Percentiles rank a stretch among this genome's conserved stretches.
These are phyloP conservation scores for Vitis vinifera DNA, from an alignment of 164 flowering plant species.

Conservation along the genomic window ASM3070453v1 NC_081805.1:27336501-27337000, in stretches of 20 bases:
- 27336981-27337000: constrained; percentile 2
- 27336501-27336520: too few species aligned
- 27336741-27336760: background rate
- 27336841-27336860: constrained; percentile 43
- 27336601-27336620: constrained; percentile 9
- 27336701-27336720: too few species aligned
- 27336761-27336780: background rate
- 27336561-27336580: constrained; percentile 1
- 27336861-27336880: constrained; percentile 8
- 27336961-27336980: background rate
- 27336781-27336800: background rate
- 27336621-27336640: background rate
- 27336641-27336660: constrained; percentile 3
- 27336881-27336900: too few species aligned
- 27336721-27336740: too few species aligned
- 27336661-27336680: constrained; percentile 16
- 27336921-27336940: constrained; percentile 36
- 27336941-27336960: constrained; percentile 23
- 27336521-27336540: too few species aligned
- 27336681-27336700: background rate
- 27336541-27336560: constrained; percentile 1
- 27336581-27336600: constrained; percentile 14
- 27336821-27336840: constrained; percentile 66
- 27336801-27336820: constrained; percentile 64
- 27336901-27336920: constrained; percentile 22